Conservation (phyloP, 2,329 filamentous ascomycete genomes). For the Calonectria montana region DNA sequence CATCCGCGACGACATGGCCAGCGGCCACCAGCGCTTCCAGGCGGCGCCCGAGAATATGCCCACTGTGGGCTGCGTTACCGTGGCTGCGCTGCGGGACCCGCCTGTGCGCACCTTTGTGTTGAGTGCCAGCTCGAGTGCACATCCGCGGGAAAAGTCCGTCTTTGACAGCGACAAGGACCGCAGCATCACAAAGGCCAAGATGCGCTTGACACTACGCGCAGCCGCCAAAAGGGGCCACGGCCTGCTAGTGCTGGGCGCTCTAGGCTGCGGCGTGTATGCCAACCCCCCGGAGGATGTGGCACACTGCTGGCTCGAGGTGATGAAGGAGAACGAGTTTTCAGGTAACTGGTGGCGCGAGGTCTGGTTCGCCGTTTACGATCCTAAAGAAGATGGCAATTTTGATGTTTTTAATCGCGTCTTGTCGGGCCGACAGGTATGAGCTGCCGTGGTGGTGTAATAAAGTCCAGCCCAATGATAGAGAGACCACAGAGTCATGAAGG, state of each 20-base stretch:
- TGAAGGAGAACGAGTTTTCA: constrained; percentile 22
- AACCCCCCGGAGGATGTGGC: constrained; percentile 27
- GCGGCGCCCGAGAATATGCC: not conserved
- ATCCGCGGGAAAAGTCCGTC: not conserved
- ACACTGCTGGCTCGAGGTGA: constrained; percentile 27
- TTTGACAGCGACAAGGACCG: constrained; percentile 16
- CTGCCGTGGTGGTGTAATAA: not conserved
- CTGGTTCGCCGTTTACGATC: constrained; percentile 24
- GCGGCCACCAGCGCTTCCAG: not conserved
- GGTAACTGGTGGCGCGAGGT: constrained; percentile 25
- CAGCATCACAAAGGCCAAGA: constrained; percentile 20
- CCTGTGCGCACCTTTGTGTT: constrained; percentile 5
- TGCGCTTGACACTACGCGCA: constrained; percentile 17
- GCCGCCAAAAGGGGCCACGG: not conserved
- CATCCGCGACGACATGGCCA: constrained; percentile 17
- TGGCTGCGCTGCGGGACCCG: constrained; percentile 16
- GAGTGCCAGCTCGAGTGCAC: not conserved
- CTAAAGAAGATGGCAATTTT: constrained; percentile 13
- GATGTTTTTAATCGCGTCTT: constrained; percentile 9
- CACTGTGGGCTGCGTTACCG: constrained; percentile 13
- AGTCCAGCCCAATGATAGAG: not conserved
- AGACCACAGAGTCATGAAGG: not conserved
- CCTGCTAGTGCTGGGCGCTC: constrained; percentile 13
- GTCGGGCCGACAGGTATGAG: constrained; percentile 1
- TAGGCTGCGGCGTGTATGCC: constrained; percentile 19